Percentiles rank a stretch among this genome's conserved stretches.
Conservation (phyloP, 1,139 yeast genomes). For the Suhomyces maxii region DNA sequence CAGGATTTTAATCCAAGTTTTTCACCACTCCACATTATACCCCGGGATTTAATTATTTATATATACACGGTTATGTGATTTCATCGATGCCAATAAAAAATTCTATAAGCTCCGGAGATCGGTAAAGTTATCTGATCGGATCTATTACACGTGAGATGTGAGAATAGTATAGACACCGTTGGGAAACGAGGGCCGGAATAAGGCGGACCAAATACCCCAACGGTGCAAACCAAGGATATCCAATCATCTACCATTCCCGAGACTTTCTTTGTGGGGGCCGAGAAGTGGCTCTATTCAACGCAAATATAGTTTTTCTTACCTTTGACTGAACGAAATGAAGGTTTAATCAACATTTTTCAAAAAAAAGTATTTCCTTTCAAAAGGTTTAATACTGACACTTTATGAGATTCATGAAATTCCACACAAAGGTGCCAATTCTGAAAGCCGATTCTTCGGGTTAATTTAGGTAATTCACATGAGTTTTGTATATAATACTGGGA, state of each 20-base stretch:
- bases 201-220: not conserved
- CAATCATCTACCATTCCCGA: no score
- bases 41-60: not conserved
- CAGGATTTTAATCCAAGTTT: not conserved
- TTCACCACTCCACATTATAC: not conserved
- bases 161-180: not conserved
- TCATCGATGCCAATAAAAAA: slow-evolving; percentile 4
- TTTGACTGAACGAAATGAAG: not conserved
- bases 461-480: no score
- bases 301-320: no score
- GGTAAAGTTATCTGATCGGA: slow-evolving; percentile 17
- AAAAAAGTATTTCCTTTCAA: no score
- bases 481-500: no score
- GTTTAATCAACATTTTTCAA: not conserved
- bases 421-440: no score
- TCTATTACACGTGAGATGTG: slow-evolving; percentile 7
- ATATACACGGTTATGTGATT: slow-evolving; percentile 2
- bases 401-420: no score
- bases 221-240: no score
- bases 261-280: no score
- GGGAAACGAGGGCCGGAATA: not conserved
- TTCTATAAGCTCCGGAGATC: slow-evolving; percentile 10
- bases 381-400: no score
- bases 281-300: no score
- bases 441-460: no score